phyloP scores from a whole-genome alignment of 805 yeast species.

The Yamadazyma endophytica region DNA sequence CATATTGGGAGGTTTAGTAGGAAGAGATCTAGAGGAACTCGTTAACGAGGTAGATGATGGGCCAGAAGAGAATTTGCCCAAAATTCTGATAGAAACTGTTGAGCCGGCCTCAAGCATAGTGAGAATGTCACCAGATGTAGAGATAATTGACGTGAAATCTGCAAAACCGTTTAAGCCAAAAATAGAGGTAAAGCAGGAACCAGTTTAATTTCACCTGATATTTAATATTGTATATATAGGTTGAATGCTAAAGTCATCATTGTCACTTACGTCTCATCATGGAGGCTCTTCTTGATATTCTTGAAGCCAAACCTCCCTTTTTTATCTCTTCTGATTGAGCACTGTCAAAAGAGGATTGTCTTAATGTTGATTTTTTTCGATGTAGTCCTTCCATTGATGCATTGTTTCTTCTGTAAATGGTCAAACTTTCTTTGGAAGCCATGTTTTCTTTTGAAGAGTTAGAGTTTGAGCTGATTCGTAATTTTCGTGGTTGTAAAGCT shows the following conservation, averaged over 20 bases:
- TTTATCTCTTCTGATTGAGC: slow-evolving; percentile 10
- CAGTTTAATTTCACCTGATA: neutral
- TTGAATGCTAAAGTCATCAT: neutral
- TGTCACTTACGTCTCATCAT: slow-evolving; percentile 10
- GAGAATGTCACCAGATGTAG: slow-evolving; percentile 57
- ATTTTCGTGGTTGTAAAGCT: slow-evolving; percentile 30
- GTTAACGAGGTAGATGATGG: slow-evolving; percentile 54
- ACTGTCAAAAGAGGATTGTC: slow-evolving; percentile 20
- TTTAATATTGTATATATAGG: neutral
- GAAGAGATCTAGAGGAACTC: slow-evolving; percentile 43
- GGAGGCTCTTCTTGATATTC: slow-evolving; percentile 34
- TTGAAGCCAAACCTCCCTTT: slow-evolving; percentile 21
- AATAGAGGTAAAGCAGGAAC: no score
- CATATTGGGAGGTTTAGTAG: slow-evolving; percentile 59
- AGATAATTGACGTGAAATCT: slow-evolving; percentile 21
- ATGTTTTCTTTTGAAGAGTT: neutral
- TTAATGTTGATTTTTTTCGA: slow-evolving; percentile 11
- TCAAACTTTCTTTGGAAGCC: slow-evolving; percentile 3
- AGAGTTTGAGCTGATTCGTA: no score
- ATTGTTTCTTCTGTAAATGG: slow-evolving; percentile 8
- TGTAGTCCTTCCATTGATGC: slow-evolving; percentile 8
- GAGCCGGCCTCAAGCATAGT: slow-evolving; percentile 52
- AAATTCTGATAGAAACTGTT: slow-evolving; percentile 63
- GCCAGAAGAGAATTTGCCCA: slow-evolving; percentile 75
- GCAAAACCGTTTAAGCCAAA: slow-evolving; percentile 10